Evolutionary conservation across 2,329 filamentous ascomycete genomes (phyloP).

Genomic region (Alternaria sp.): DNA sequence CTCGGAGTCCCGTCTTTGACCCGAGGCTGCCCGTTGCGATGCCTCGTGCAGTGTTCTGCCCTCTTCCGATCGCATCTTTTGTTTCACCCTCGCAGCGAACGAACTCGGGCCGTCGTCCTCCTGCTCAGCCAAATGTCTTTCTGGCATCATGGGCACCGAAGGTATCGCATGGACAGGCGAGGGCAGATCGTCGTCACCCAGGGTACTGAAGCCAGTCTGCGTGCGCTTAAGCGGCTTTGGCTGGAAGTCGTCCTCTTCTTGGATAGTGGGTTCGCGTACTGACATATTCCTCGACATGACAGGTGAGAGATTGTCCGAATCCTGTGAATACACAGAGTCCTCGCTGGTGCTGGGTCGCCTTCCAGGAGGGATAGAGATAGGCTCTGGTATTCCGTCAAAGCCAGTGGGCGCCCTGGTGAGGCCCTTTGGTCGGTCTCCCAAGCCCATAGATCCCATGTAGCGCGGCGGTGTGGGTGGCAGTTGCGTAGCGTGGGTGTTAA

Average conservation of each 20-base stretch:
- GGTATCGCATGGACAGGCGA: conserved; percentile 55
- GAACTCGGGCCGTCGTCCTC: conserved; percentile 48
- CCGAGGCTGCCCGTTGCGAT: conserved; percentile 33
- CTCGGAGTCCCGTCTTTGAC: conserved; percentile 35
- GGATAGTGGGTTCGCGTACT: conserved; percentile 38
- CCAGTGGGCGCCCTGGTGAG: conserved; percentile 44
- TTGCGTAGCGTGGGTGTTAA: conserved; percentile 37
- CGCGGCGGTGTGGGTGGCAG: conserved; percentile 36
- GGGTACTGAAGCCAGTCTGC: conserved; percentile 59
- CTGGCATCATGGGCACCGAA: conserved; percentile 37
- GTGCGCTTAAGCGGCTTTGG: conserved; percentile 63
- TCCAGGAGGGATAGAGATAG: background rate
- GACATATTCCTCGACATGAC: conserved; percentile 29
- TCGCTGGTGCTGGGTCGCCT: conserved; percentile 39
- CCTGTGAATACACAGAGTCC: conserved; percentile 41
- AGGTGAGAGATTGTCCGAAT: conserved; percentile 38
- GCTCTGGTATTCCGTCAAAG: conserved; percentile 34
- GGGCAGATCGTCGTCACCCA: conserved; percentile 23
- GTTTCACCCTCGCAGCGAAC: conserved; percentile 55
- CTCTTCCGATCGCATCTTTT: conserved; percentile 61
- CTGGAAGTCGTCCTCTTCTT: conserved; percentile 56
- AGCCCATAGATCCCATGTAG: conserved; percentile 43
- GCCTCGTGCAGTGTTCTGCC: conserved; percentile 57
- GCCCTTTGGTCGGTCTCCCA: conserved; percentile 41
- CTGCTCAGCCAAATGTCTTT: conserved; percentile 21